A percentile compares a stretch with the other conserved stretches of the same genome.
Conservation (phyloP, 1,139 yeast genomes). For the Protomyces pachydermus region DNA sequence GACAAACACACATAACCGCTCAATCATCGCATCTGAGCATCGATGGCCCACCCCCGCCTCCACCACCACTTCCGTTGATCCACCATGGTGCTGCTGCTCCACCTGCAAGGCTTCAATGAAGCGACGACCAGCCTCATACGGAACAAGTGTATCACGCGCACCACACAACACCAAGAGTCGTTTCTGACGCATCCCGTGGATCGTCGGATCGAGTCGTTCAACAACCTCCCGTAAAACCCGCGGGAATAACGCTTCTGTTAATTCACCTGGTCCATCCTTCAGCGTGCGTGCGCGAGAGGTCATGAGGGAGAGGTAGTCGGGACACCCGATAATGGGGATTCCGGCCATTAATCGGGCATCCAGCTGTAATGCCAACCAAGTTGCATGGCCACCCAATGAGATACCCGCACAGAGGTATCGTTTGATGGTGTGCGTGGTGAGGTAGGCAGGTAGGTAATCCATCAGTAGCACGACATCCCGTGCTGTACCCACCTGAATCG, state of each 20-base stretch:
- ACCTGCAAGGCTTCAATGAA: conserved; percentile 5
- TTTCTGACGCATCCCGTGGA: conserved; percentile 29
- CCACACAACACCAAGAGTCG: conserved; percentile 32
- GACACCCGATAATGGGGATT: conserved; percentile 33
- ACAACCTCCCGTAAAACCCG: conserved; percentile 22
- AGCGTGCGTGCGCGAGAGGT: conserved; percentile 25
- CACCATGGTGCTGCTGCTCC: not conserved
- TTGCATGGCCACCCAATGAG: conserved; percentile 59
- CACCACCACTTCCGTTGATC: conserved; percentile 4
- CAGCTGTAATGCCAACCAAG: conserved; percentile 39
- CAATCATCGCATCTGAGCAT: conserved; percentile 14
- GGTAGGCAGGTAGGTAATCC: conserved; percentile 48
- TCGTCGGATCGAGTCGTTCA: conserved; percentile 27
- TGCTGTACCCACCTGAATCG: conserved; percentile 46
- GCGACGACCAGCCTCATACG: conserved; percentile 14
- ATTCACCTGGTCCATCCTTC: conserved; percentile 3
- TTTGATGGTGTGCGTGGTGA: conserved; percentile 31
- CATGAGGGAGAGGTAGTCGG: conserved; percentile 31
- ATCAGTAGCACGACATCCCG: conserved; percentile 49
- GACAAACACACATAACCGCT: conserved; percentile 5
- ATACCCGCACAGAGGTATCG: conserved; percentile 49
- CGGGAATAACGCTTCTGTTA: conserved; percentile 28
- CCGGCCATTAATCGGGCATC: conserved; percentile 31
- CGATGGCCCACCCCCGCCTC: conserved; percentile 20
- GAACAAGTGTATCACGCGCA: conserved; percentile 32